These are phyloP conservation scores for Porcisia deanei DNA, from an alignment of 208 protist species.

Conservation along the genomic window DNA sequence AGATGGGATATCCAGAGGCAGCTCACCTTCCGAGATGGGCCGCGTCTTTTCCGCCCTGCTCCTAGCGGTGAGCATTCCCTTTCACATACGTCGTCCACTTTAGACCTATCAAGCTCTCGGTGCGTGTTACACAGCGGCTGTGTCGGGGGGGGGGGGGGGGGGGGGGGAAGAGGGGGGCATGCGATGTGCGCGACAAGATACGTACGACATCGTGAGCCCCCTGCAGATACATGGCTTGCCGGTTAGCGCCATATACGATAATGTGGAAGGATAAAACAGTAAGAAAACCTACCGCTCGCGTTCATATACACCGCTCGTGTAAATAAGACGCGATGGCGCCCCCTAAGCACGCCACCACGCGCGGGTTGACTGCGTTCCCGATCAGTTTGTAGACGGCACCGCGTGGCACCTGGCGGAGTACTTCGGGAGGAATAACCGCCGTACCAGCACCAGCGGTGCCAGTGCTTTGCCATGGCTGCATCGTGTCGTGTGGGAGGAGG, in stretches of 20 bases:
- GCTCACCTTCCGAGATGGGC: background rate
- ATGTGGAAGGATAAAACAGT: constrained; percentile 13
- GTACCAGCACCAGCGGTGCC: background rate
- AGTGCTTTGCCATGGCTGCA: background rate
- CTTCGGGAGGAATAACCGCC: background rate
- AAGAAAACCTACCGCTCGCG: background rate
- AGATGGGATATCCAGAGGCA: background rate
- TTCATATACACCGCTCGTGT: background rate
- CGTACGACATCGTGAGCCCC: background rate
- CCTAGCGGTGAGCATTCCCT: background rate
- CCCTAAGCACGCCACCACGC: constrained; percentile 52
- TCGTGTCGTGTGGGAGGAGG: constrained; percentile 30
- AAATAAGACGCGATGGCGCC: constrained; percentile 14
- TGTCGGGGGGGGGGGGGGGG: background rate
- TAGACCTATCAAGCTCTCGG: background rate
- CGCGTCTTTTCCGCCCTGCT: background rate
- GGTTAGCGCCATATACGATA: background rate
- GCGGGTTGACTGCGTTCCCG: constrained; percentile 81
- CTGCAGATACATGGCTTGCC: background rate
- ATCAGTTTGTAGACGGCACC: constrained; percentile 68
- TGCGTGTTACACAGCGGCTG: background rate
- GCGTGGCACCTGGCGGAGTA: constrained; percentile 23
- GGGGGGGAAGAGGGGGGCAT: background rate
- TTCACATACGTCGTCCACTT: background rate
- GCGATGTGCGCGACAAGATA: too few relatives aligned